Percentiles rank a stretch among this genome's conserved stretches.
Conservation (phyloP, 2,329 filamentous ascomycete genomes). For the Ascochyta viciae-villosae region DNA sequence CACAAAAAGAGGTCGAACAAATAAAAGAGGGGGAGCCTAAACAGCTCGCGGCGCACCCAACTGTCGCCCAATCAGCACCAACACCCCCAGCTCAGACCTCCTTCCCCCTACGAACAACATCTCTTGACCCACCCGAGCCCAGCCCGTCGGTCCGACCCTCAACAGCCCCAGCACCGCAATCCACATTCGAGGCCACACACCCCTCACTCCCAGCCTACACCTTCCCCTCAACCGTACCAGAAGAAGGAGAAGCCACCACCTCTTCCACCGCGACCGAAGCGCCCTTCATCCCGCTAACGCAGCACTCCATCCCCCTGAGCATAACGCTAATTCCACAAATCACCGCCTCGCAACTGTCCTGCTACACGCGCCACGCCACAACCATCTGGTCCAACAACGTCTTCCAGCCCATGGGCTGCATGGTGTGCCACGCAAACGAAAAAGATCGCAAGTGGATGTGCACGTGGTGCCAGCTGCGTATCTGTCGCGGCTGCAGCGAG, state of each 20-base stretch:
- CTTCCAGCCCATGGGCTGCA: slow-evolving; percentile 46
- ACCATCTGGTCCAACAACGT: slow-evolving; percentile 41
- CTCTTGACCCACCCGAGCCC: slow-evolving; percentile 19
- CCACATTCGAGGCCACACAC: slow-evolving; percentile 1
- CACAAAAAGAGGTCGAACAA: not conserved
- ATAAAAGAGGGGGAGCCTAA: not conserved
- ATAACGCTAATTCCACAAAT: slow-evolving; percentile 36
- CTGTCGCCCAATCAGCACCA: not conserved
- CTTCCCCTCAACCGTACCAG: not conserved
- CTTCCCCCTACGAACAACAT: slow-evolving; percentile 15
- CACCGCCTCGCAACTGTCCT: slow-evolving; percentile 37
- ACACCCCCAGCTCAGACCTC: slow-evolving; percentile 7
- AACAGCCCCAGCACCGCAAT: slow-evolving; percentile 13
- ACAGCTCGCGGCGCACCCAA: not conserved
- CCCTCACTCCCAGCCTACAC: not conserved
- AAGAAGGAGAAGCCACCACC: not conserved
- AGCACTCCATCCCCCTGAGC: slow-evolving; percentile 21
- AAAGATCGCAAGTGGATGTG: slow-evolving; percentile 43
- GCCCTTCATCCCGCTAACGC: slow-evolving; percentile 34
- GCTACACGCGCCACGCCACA: slow-evolving; percentile 41
- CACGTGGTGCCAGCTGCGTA: slow-evolving; percentile 46
- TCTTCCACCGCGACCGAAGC: not conserved
- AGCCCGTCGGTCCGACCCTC: slow-evolving; percentile 14
- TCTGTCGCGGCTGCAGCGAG: slow-evolving; percentile 41
- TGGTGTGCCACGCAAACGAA: slow-evolving; percentile 41